Evolutionary conservation across 371 early-diverging fungal genomes (phyloP).

Genomic region (Mortierella sp.): DNA sequence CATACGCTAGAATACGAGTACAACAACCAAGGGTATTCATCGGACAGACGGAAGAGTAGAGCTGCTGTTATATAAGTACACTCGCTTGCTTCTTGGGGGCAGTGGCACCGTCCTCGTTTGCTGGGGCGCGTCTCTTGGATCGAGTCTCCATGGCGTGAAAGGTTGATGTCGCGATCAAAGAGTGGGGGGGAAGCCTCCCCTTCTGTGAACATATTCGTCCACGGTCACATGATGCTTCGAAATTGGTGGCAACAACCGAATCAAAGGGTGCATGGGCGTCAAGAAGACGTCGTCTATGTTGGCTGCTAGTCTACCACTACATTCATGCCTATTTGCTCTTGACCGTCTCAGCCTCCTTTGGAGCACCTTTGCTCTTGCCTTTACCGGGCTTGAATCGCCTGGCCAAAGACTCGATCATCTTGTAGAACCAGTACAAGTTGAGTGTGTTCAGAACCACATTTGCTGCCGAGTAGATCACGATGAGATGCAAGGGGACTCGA

Average conservation of each 20-base stretch:
- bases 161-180: too few species aligned
- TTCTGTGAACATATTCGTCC: too few species aligned
- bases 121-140: constrained; percentile 26
- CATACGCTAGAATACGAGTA: not conserved
- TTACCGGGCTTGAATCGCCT: constrained; percentile 39
- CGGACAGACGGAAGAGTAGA: not conserved
- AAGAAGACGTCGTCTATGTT: too few species aligned
- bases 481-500: constrained; percentile 62
- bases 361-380: not conserved
- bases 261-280: too few species aligned
- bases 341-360: not conserved
- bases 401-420: constrained; percentile 68
- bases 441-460: constrained; percentile 74
- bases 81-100: constrained; percentile 5
- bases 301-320: too few species aligned
- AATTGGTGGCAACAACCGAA: too few species aligned
- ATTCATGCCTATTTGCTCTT: not conserved
- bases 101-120: not conserved
- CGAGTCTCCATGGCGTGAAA: constrained; percentile 36
- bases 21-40: not conserved
- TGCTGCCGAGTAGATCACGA: constrained; percentile 69
- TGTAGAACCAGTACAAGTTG: constrained; percentile 84
- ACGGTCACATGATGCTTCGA: too few species aligned
- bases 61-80: not conserved
- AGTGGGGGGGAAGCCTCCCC: too few species aligned